Percentiles rank a stretch among this genome's conserved stretches.
These are phyloP conservation scores for Grigorovia yakushimaensis DNA, from an alignment of 805 yeast genomes.

Conservation along the genomic window DNA sequence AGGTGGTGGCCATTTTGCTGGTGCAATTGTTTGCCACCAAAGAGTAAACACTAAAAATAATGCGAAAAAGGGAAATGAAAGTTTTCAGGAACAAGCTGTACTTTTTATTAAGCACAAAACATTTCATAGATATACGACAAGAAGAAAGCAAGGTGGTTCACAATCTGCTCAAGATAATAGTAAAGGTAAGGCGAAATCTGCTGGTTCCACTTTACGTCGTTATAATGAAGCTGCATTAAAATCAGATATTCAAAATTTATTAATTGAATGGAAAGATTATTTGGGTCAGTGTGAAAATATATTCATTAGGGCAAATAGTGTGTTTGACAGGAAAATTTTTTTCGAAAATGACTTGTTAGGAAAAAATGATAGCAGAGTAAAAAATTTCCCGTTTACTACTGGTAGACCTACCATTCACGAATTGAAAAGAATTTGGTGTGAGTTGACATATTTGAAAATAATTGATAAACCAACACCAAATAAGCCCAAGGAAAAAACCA, in stretches of 20 bases:
- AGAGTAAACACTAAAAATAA: conserved; percentile 50
- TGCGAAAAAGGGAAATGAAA: conserved; percentile 37
- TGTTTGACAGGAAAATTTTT: conserved; percentile 51
- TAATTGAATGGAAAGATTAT: conserved; percentile 54
- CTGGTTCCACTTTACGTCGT: conserved; percentile 84
- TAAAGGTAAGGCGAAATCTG: conserved; percentile 91
- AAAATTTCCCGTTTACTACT: conserved; percentile 79
- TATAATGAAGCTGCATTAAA: conserved; percentile 79
- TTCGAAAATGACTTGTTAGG: conserved; percentile 49
- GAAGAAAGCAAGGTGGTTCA: conserved; percentile 96
- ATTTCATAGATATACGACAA: conserved; percentile 88
- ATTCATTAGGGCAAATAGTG: conserved; percentile 74
- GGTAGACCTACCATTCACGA: conserved; percentile 76
- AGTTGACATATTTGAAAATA: conserved; percentile 50
- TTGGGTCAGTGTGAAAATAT: conserved; percentile 57
- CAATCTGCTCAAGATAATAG: conserved; percentile 89
- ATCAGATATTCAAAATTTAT: conserved; percentile 63
- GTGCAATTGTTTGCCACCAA: conserved; percentile 75
- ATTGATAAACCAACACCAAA: conserved; percentile 46
- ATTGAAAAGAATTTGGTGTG: conserved; percentile 75
- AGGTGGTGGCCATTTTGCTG: conserved; percentile 98
- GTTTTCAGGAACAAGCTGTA: conserved; percentile 53
- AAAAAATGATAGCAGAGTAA: conserved; percentile 51
- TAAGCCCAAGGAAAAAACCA: conserved; percentile 12
- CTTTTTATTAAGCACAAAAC: conserved; percentile 67